Evolutionary conservation across 2,329 filamentous ascomycete genomes (phyloP), one percentile per base, ranked within the genome.

Genomic region (Diaporthe australafricana): DNA sequence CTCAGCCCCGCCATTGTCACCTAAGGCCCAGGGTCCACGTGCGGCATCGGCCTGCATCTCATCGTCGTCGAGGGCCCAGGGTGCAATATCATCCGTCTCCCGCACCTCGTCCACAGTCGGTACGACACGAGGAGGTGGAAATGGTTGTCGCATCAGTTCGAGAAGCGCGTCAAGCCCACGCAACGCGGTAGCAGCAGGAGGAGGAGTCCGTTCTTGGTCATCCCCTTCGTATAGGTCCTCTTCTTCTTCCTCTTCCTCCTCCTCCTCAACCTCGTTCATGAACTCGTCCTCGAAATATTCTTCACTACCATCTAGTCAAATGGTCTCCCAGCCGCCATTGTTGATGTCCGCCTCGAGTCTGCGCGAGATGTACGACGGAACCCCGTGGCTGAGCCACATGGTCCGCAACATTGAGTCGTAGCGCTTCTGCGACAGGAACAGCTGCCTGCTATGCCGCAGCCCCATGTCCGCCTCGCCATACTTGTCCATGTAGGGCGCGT

Each of bases 391-490:
- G 72, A 98, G 86, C 92, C 97, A 98, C 53, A 95, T 91, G 76
- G 92, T 94, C 65, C 96, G 88, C 71, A 98, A 87, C 81, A 98
- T 88, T 45, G 92, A 91, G 82, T 99, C 96, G 81, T 98, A 99
- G 75, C 96, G 88, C 82, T 93, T 96, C 84, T 98, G 96, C 80
- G 97, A 98, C 71, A 99, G 85, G 81, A 95, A 98, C 60, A 99
- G 86, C 82, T 97, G 96, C 71, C 97, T 92, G 73, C 94, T 93
- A 75, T 96, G 93, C 73, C 94, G 90, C 45, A 99, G 87, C 52
- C 95, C 95, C n/a, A 94, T 91, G 82, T 99, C 96, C 5, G 94
- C 93, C 86, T 99, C 96, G 75, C 97, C 97, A 80, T 98, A 97
- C 79, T 94, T 93, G 82, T 99, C 96, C 75, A 98, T 92, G 81